Base-by-base conservation (phyloP, 2,329 filamentous ascomycete genomes). In the Arachnomyces sp. region DNA sequence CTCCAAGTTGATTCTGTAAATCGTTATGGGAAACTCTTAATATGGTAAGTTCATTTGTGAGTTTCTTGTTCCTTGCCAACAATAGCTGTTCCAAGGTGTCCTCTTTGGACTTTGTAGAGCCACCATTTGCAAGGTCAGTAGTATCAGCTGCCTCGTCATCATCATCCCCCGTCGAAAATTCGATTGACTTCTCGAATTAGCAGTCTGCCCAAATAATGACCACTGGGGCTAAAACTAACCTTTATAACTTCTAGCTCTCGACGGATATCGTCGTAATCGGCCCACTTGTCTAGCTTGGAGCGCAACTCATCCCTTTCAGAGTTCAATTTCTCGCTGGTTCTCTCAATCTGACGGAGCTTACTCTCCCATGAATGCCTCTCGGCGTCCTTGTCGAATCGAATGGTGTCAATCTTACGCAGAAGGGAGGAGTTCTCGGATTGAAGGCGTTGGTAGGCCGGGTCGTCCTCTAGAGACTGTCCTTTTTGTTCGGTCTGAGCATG, bases 181-280 rank as follows among this genome's bases (percentile, higher is more conserved):
- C 92, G 52, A 98, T 95, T 50, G 90, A 94, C 76, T 76, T 43
- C 7, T 28, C 5, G 12, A 36, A 20, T 45, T 43, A 51, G 51
- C 31, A 33, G 31, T 17, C 15, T 18, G 30, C 14, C 13, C 37
- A n/a, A 34, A 33, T 28, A 29, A 18, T 15, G 6, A 38, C 12
- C 6, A 25, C 20, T 20, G 14, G 34, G 25, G 20, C 18, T 13
- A 31, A 12, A 28, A 49, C 56, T 43, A 56, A 74, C 74, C 60
- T 94, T 94, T 45, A 98, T 76, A 45, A 96, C 89, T 55, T 96
- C 90, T 2, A 98, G 73, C 63, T 98, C 93, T 49, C 93, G 85
- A 65, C 92, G 95, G 35, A 98, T 79, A 43, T 96, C 90, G 28
- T 96, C 89, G 59, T 98, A 98, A 60, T 98, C 92, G 50, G 79